A percentile compares a stretch with the other conserved stretches of the same genome.
Evolutionary conservation across 192 early-diverging fungal genomes (phyloP).

Genomic region (Backusella tuberculispora): DNA sequence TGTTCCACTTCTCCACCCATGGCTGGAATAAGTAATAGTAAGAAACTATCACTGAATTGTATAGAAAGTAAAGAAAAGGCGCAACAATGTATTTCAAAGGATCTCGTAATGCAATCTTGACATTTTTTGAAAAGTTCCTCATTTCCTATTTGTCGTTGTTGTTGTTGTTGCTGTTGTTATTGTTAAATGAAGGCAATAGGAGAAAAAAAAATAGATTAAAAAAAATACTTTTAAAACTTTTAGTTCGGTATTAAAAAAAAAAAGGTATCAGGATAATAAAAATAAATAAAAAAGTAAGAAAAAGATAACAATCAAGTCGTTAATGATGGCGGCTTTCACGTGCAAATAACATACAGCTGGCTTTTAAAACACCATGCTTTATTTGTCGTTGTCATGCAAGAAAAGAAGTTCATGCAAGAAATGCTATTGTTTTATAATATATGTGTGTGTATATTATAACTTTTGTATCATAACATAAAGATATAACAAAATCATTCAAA

Average conservation of each 20-base stretch:
- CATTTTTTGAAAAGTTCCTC: neutral
- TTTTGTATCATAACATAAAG: too few species aligned
- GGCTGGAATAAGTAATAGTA: conserved; percentile 25
- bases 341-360: neutral
- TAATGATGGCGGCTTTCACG: conserved; percentile 4
- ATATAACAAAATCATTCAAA: too few species aligned
- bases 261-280: neutral
- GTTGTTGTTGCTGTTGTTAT: neutral
- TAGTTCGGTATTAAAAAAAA: neutral
- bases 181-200: neutral
- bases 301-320: conserved; percentile 1
- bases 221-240: too few species aligned
- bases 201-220: too few species aligned
- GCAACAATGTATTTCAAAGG: conserved; percentile 25
- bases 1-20: conserved; percentile 30
- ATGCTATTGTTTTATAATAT: too few species aligned
- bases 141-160: neutral
- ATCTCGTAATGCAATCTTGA: conserved; percentile 20
- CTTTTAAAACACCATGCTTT: too few species aligned
- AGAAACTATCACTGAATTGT: neutral
- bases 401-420: too few species aligned
- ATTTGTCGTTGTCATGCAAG: too few species aligned
- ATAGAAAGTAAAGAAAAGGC: conserved; percentile 17
- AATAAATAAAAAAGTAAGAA: neutral
- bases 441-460: too few species aligned